Evolutionary conservation across 2,329 filamentous ascomycete genomes (phyloP), one percentile per base, ranked within the genome.

Genomic region (Hymenoscyphus fructigenus): DNA sequence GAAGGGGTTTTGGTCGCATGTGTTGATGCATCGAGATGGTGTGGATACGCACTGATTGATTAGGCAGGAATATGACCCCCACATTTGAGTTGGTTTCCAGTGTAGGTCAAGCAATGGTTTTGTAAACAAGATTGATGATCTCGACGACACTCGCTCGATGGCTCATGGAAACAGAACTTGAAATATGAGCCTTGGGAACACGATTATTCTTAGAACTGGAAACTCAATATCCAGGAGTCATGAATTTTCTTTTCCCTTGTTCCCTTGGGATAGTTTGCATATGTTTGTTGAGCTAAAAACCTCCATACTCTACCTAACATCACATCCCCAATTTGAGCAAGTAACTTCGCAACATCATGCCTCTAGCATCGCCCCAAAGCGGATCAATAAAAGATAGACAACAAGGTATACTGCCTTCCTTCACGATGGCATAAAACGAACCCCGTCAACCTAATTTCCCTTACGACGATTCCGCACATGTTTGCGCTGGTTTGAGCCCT

Each of bases 401-500:
- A 50, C 17, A 50, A 23, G n/a, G 44, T 7, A 23, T 23, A 38
- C 44, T 23, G n/a, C 1, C 17, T 47, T 23, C n/a, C 41, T 10
- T 26, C 7, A 20, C 12, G 4, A 53, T 53, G 20, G 47, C 20
- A 53, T 53, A 26, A 26, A 14, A 10, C 20, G 12, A 4, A 28
- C 6, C 3, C 29, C 6, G 20, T 5, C 12, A 26, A 23, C 47
- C 47, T 53, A 53, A 47, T 23, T 23, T 53, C 47, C 4, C 57
- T 41, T 56, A 55, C 32, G n/a, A 23, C 20, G 20, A 26, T 17
- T 36, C n/a, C 17, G 29, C 56, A 23, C 17, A 34, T 32, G 17
- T 17, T 28, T 34, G 67, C 56, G 63, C 47, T 12, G 20, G 29
- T 67, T 68, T 68, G 65, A 63, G 67, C 59, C 50, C 26, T 62